phyloP scores from a whole-genome alignment of 2,329 filamentous ascomycete genomes.

The Dothidotthia symphoricarpi region DNA sequence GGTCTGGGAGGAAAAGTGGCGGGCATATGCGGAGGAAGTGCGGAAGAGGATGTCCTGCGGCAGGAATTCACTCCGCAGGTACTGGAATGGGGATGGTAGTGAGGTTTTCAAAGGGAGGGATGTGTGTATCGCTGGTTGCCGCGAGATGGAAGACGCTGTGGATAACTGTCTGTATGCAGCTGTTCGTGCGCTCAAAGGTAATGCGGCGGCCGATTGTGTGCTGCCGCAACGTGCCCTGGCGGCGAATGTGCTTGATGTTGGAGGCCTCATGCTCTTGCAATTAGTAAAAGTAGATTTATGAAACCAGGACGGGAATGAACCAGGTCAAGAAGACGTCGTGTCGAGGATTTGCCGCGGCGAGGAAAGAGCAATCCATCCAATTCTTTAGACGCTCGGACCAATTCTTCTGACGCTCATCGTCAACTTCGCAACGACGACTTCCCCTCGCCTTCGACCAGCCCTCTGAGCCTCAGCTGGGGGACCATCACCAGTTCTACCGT shows the following conservation, averaged over 20 bases:
- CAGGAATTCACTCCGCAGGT: constrained; percentile 47
- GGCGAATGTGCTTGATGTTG: constrained; percentile 41
- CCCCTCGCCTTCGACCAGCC: constrained; percentile 7
- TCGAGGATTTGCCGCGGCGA: constrained; percentile 15
- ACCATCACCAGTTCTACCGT: constrained; percentile 6
- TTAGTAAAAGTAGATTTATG: neutral
- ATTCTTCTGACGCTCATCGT: no score
- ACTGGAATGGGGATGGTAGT: constrained; percentile 31
- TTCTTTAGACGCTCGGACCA: constrained; percentile 30
- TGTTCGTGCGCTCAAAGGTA: constrained; percentile 44
- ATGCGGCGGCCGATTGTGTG: constrained; percentile 39
- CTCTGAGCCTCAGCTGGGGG: constrained; percentile 15
- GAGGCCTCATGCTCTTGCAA: constrained; percentile 47
- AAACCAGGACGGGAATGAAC: constrained; percentile 7
- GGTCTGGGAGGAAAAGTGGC: constrained; percentile 47
- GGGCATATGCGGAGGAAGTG: constrained; percentile 44
- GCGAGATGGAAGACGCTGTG: constrained; percentile 22
- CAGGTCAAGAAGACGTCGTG: constrained; percentile 9
- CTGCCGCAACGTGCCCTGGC: constrained; percentile 43
- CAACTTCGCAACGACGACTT: constrained; percentile 24
- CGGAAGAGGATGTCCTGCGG: constrained; percentile 42
- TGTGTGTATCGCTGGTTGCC: constrained; percentile 25
- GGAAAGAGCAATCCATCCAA: constrained; percentile 14
- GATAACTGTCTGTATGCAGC: constrained; percentile 51
- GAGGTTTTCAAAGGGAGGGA: constrained; percentile 11